Percentiles rank a stretch among this genome's conserved stretches.
Evolutionary conservation across 2,329 filamentous ascomycete species (phyloP).

Genomic region (Fusarium verrucosum): DNA sequence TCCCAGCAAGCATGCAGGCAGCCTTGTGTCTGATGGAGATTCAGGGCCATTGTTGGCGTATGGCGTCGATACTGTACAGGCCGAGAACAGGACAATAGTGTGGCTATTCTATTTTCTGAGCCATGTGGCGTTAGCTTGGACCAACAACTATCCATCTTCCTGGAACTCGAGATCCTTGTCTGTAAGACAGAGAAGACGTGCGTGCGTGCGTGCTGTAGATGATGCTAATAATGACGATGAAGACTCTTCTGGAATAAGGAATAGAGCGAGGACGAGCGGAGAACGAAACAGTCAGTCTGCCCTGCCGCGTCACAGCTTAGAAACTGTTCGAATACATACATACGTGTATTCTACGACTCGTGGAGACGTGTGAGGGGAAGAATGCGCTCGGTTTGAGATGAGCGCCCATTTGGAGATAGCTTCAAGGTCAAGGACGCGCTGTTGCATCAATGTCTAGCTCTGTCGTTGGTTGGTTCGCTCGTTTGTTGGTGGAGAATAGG

Average conservation of each 20-base stretch:
- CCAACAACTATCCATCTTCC: constrained; percentile 9
- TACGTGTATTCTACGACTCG: constrained; percentile 14
- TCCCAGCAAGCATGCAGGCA: constrained; percentile 31
- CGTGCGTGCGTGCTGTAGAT: neutral
- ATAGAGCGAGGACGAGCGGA: neutral
- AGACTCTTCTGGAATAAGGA: neutral
- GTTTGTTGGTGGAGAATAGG: constrained; percentile 38
- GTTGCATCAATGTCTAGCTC: constrained; percentile 40
- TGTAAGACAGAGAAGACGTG: constrained; percentile 21
- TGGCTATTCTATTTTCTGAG: constrained; percentile 21
- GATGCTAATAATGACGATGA: constrained; percentile 21
- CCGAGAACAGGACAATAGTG: constrained; percentile 3
- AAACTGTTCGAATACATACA: constrained; percentile 8
- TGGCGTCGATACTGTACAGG: constrained; percentile 2
- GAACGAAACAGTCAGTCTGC: constrained; percentile 17
- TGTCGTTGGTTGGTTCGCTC: constrained; percentile 42
- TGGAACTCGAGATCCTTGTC: constrained; percentile 29
- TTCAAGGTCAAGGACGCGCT: constrained; percentile 38
- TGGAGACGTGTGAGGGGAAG: constrained; percentile 23
- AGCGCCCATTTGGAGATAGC: constrained; percentile 41
- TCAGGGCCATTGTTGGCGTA: constrained; percentile 28
- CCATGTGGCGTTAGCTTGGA: constrained; percentile 36
- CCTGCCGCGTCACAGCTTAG: constrained; percentile 27
- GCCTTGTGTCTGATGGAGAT: constrained; percentile 36
- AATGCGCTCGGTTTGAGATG: constrained; percentile 23